These are phyloP conservation scores for Geotrichum carabidarum DNA, from an alignment of 1,139 yeast species.

Conservation along the genomic window DNA sequence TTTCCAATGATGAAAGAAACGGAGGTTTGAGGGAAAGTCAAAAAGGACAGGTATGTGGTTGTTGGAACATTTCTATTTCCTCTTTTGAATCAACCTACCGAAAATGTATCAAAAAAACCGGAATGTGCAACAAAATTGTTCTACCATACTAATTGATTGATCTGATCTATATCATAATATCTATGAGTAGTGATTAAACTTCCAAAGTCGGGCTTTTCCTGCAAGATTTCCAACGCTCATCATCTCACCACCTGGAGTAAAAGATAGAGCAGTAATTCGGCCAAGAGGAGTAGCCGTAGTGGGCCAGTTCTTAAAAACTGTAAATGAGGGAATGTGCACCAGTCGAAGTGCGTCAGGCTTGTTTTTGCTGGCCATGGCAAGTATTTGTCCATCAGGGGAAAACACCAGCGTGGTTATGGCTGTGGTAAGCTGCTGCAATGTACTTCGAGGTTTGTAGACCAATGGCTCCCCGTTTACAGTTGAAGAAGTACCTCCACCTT, in stretches of 20 bases:
- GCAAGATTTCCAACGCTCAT: slow-evolving; percentile 85
- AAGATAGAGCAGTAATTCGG: slow-evolving; percentile 74
- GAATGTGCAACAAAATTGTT: slow-evolving; percentile 1
- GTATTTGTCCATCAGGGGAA: slow-evolving; percentile 82
- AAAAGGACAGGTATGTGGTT: slow-evolving; percentile 15
- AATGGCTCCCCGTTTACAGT: slow-evolving; percentile 27
- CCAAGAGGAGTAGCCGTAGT: slow-evolving; percentile 95
- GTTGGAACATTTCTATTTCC: neutral
- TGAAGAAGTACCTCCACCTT: slow-evolving; percentile 17
- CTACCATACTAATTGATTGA: neutral
- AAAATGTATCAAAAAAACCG: neutral
- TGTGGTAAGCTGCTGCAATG: slow-evolving; percentile 75
- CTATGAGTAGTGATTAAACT: slow-evolving; percentile 61
- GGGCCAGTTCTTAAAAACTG: slow-evolving; percentile 94
- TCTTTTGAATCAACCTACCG: neutral
- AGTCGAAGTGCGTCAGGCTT: slow-evolving; percentile 80
- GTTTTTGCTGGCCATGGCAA: slow-evolving; percentile 80
- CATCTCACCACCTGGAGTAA: slow-evolving; percentile 79
- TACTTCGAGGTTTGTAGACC: slow-evolving; percentile 41
- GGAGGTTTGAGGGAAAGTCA: neutral
- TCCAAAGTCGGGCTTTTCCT: slow-evolving; percentile 88
- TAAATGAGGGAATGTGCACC: slow-evolving; percentile 82
- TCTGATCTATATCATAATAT: neutral
- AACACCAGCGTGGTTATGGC: slow-evolving; percentile 70
- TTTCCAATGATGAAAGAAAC: neutral